Percentiles rank a stretch among this genome's conserved stretches.
Evolutionary conservation across 371 early-diverging fungal species (phyloP).

Genomic region (Fennellomyces sp.): DNA sequence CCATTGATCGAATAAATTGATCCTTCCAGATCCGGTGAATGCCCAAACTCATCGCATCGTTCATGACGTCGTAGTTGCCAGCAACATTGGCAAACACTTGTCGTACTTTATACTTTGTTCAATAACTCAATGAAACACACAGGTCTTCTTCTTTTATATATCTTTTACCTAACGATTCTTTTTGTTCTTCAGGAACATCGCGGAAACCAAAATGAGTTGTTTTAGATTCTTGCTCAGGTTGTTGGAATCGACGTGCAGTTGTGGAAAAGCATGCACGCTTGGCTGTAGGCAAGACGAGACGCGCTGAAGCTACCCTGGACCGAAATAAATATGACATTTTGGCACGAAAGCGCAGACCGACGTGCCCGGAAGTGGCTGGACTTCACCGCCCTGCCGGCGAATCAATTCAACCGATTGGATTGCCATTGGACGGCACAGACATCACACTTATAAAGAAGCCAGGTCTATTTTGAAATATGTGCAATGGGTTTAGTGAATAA

Average conservation of each 20-base stretch:
- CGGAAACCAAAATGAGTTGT: conserved; percentile 93
- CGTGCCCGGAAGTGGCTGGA: no score
- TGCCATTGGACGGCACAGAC: no score
- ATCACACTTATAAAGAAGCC: no score
- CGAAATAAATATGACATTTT: conserved; percentile 1
- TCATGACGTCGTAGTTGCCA: conserved; percentile 94
- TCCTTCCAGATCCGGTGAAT: conserved; percentile 20
- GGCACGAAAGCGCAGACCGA: no score
- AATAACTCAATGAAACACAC: conserved; percentile 4
- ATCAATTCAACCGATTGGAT: no score
- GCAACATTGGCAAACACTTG: conserved; percentile 94
- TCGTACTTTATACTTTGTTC: conserved; percentile 58
- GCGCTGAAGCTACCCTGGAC: background rate
- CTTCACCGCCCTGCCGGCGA: no score
- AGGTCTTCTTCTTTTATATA: background rate
- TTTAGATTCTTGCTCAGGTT: conserved; percentile 22
- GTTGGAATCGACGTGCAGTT: conserved; percentile 13
- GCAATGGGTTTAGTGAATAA: no score
- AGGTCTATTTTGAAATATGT: no score
- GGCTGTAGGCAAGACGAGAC: background rate
- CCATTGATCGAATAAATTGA: conserved; percentile 59
- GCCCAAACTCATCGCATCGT: conserved; percentile 95
- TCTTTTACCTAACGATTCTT: conserved; percentile 81
- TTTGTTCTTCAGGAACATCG: conserved; percentile 81
- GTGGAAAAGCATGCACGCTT: conserved; percentile 20